A percentile compares a stretch with the other conserved stretches of the same genome.
phyloP scores from a whole-genome alignment of 148 eudicot species.

The Polygonum aviculare region DNA sequence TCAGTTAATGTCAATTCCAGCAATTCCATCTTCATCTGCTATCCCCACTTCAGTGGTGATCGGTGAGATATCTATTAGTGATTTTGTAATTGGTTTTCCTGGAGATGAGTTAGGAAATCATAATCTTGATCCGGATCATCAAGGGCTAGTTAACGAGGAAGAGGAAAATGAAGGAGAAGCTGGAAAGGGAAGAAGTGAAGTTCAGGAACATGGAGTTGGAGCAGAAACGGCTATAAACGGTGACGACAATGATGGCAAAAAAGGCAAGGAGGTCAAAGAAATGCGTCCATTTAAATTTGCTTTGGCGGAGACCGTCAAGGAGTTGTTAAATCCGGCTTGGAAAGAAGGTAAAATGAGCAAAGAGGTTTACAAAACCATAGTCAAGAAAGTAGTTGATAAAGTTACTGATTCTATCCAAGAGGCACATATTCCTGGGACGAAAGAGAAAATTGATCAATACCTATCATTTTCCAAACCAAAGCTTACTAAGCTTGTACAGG shows the following conservation, averaged over 20 bases:
- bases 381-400: slow-evolving; percentile 84
- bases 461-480: slow-evolving; percentile 58
- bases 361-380: slow-evolving; percentile 69
- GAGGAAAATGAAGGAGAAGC: slow-evolving; percentile 8
- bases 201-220: slow-evolving; percentile 24
- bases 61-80: neutral
- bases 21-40: neutral
- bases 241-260: slow-evolving; percentile 36
- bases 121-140: slow-evolving; percentile 13
- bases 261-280: slow-evolving; percentile 50
- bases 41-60: neutral
- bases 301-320: slow-evolving; percentile 79
- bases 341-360: slow-evolving; percentile 76
- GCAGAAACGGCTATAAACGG: slow-evolving; percentile 31
- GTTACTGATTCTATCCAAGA: slow-evolving; percentile 51
- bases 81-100: neutral
- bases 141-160: slow-evolving; percentile 14
- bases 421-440: slow-evolving; percentile 57
- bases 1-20: slow-evolving; percentile 9
- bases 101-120: slow-evolving; percentile 6
- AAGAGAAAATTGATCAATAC: slow-evolving; percentile 71
- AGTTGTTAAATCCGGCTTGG: slow-evolving; percentile 78
- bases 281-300: slow-evolving; percentile 67
- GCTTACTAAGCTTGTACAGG: slow-evolving; percentile 85
- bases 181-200: slow-evolving; percentile 28